Base-by-base conservation (phyloP, 1,284 basidiomycete genomes). In the Xanthoconium separans region DNA sequence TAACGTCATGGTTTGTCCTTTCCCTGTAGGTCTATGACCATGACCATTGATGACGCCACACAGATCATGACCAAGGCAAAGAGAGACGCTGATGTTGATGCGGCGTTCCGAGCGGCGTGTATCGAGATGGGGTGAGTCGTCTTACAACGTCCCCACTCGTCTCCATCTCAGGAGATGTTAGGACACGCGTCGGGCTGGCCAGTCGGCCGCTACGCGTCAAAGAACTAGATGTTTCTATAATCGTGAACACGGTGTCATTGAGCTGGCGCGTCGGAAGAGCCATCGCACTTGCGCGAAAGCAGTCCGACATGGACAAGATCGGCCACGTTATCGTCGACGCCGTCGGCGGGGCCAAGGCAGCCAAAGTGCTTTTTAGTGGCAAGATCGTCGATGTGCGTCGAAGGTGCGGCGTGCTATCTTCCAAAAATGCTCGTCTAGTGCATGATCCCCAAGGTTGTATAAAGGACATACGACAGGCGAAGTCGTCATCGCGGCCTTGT, bases 241-340 rank as follows among this genome's bases (percentile, higher is more conserved):
- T 84, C 36, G 65, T 73, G 5, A 77, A 79, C 51, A 81, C 79
- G 7, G 74, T 83, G 5, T 83, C 82, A 5, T 73, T 82, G 61
- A 75, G 79, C 16, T 84, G 83, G 83, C 73, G 79, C 5, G 76
- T 84, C 15, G 82, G 82, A 16, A 72, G 78, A 30, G 77, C 78
- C 7, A 73, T 81, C 16, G 73, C 74, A 13, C 65, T 77, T 4
- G 73, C 75, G 42, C 68, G 75, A 37, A 70, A 69, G 54, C 65
- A 73, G 65, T 76, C 73, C 46, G 71, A 77, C 42, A 70, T 81
- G 45, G 73, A 76, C 54, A 66, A 71, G 33, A 75, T 85, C 4
- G 76, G 81, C 1, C 65, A 75, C 6, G 74, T 77, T 18, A 73
- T 84, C 42, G 74, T 83, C 15, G 73, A 75, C 16, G 60, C 77